A percentile compares a stretch with the other conserved stretches of the same genome.
Evolutionary conservation across 108 stramenopile species (phyloP).

Genomic region (Fragilaria radians): DNA sequence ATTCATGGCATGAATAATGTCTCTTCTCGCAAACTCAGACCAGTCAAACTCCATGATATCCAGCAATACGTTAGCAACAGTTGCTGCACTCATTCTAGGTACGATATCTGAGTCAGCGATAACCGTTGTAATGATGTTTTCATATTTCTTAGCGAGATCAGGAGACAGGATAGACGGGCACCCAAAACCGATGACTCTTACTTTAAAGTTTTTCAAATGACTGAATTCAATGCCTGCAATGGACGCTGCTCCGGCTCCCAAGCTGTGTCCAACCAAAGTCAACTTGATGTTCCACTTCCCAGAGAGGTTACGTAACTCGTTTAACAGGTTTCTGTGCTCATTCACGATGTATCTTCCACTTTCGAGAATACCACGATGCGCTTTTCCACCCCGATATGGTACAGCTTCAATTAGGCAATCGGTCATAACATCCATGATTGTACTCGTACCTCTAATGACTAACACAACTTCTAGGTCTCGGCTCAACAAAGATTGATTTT

Average conservation of each 20-base stretch:
- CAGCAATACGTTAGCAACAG: conserved; percentile 22
- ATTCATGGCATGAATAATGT: not conserved
- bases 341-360: conserved; percentile 18
- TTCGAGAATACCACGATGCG: conserved; percentile 21
- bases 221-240: conserved; percentile 32
- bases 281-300: conserved; percentile 11
- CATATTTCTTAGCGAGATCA: conserved; percentile 14
- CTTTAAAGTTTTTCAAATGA: conserved; percentile 3
- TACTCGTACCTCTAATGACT: conserved; percentile 28
- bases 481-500: conserved; percentile 2
- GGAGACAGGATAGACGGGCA: conserved; percentile 25
- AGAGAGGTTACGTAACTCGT: conserved; percentile 8
- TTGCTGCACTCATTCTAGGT: conserved; percentile 24
- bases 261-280: conserved; percentile 25
- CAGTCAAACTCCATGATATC: conserved; percentile 30
- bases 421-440: conserved; percentile 26
- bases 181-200: conserved; percentile 35
- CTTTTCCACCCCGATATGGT: conserved; percentile 21
- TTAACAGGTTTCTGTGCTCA: conserved; percentile 8
- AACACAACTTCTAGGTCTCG: conserved; percentile 15
- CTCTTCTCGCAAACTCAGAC: conserved; percentile 12
- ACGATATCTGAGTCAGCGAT: conserved; percentile 34
- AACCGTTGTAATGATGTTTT: conserved; percentile 26
- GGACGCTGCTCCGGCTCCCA: conserved; percentile 36
- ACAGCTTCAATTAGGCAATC: conserved; percentile 22